Base-by-base conservation (phyloP, 495 filamentous ascomycete species). In the Chaetomium cochliodes region DNA sequence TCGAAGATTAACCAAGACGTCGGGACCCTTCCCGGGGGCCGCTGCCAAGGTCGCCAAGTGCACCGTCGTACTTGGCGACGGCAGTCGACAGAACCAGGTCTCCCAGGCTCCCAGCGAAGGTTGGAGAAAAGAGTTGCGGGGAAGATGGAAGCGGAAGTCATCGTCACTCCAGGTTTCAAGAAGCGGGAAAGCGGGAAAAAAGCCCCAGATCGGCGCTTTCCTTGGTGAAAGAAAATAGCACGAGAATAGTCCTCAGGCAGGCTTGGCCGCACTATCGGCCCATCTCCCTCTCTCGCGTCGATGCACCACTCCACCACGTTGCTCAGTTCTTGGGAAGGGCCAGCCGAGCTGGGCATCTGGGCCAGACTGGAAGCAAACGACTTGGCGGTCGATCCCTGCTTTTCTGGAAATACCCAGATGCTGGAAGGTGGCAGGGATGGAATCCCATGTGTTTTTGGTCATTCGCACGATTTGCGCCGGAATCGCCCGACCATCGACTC, bases 31-130 rank as follows among this genome's bases (percentile, higher is more conserved):
- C 22, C 54, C 55, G 22, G 51, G 33, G 55, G 49, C 15, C n/a
- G 30, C 28, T 42, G 66, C 66, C 70, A 66, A 72, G 65, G 26
- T 37, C 58, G 65, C 67, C 67, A 69, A 72, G 65, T 13, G 22
- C 33, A 63, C 57, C 60, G 63, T 54, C 44, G 9, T 30, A 44
- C 70, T 66, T 72, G 67, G 67, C 67, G 60, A 66, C 65, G 67
- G 70, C 70, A 69, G 63, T 65, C 64, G 62, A 61, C 52, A 53
- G 49, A 47, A 30, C 42, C 2, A 20, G 25, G 39, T 30, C 28
- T 30, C 28, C 28, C 28, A 30, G 6, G 2, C 28, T 30, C 28
- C 28, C 49, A 13, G 41, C 25, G 5, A 12, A 5, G 30, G 23
- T 9, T 9, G 37, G 37, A 22, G 26, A 8, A n/a, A 46, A 22